Base-by-base conservation (phyloP, 257 asterid genomes). In the Scutellaria baicalensis region DNA sequence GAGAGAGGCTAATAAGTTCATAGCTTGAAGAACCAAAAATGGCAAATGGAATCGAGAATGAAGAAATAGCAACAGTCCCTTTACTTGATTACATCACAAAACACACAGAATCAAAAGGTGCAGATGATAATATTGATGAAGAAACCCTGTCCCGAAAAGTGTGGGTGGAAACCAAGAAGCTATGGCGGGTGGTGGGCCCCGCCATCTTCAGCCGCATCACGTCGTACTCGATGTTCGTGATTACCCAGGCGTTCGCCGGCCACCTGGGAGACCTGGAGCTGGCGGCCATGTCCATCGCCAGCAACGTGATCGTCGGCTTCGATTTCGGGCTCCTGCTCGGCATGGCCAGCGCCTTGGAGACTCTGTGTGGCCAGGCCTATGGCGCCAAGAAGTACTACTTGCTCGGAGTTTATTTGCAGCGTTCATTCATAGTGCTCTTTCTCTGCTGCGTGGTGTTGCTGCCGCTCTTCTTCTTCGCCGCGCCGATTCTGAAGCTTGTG, bases 311-410 rank as follows among this genome's bases (percentile, higher is more conserved):
- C 64, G 11, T 83, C 7, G 98, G 96, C 57, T 86, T 92, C 82
- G 89, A 88, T 51, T 88, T 88, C 47, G 96, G 97, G 51, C 85
- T 92, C 63, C 21, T 92, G 96, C 50, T 92, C 7, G 98, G 98
- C 0, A 90, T 92, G 96, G 97, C 97, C 51, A 90, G 96, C 68
- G 98, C 97, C 0, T 59, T 92, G 59, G 98, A 92, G 42, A 92
- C 96, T 2, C 83, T 92, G 3, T 89, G 98, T 69, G 98, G 98
- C n/a, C 98, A 92, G 45, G 96, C 98, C 2, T 92, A 43, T 69
- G 97, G 96, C 0, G 97, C 97, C 6, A 88, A 86, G 72, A 80
- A 84, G 16, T 81, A 89, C 66, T 31, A 83, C 70, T 88, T 89
- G 95, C 83, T 92, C 57, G 98, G 97, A 0, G 73, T 92, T 3